Evolutionary conservation across 2,329 filamentous ascomycete genomes (phyloP).

Genomic region (Fusarium virguliforme): DNA sequence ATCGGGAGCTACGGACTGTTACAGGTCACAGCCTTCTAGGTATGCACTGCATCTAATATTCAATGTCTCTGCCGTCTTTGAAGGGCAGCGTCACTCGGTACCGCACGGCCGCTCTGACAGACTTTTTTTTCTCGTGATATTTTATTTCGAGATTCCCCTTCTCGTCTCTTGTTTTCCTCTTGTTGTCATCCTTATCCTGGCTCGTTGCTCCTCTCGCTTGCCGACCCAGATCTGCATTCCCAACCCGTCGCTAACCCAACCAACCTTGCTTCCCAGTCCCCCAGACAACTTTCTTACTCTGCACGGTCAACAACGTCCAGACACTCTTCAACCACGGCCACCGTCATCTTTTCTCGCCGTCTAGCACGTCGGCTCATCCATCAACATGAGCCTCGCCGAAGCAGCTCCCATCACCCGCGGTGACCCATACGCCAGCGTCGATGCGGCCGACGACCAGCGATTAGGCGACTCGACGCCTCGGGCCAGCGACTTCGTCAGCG

Average conservation of each 20-base stretch:
- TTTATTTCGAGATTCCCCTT: conserved; percentile 7
- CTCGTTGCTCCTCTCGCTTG: conserved; percentile 39
- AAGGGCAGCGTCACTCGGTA: conserved; percentile 41
- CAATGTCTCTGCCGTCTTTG: conserved; percentile 44
- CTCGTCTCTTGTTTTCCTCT: conserved; percentile 19
- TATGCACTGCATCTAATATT: conserved; percentile 49
- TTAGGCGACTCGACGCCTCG: conserved; percentile 55
- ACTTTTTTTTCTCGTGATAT: conserved; percentile 22
- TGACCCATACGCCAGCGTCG: conserved; percentile 41
- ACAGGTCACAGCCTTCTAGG: conserved; percentile 40
- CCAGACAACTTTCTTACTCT: conserved; percentile 24
- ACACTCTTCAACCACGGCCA: conserved; percentile 7
- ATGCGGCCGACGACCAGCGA: conserved; percentile 49
- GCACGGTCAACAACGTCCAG: conserved; percentile 12
- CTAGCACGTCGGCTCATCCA: conserved; percentile 10
- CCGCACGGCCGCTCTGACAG: conserved; percentile 41
- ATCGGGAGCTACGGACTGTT: conserved; percentile 50
- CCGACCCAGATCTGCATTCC: conserved; percentile 35
- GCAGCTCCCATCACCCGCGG: conserved; percentile 43
- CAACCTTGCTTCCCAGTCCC: conserved; percentile 28
- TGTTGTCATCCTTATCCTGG: background rate
- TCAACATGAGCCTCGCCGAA: conserved; percentile 54
- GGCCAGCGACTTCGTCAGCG: conserved; percentile 63
- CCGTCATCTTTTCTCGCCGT: conserved; percentile 7
- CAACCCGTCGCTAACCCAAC: conserved; percentile 37